phyloP scores from a whole-genome alignment of 306 rosid species.

The Medicago arabica region DNA sequence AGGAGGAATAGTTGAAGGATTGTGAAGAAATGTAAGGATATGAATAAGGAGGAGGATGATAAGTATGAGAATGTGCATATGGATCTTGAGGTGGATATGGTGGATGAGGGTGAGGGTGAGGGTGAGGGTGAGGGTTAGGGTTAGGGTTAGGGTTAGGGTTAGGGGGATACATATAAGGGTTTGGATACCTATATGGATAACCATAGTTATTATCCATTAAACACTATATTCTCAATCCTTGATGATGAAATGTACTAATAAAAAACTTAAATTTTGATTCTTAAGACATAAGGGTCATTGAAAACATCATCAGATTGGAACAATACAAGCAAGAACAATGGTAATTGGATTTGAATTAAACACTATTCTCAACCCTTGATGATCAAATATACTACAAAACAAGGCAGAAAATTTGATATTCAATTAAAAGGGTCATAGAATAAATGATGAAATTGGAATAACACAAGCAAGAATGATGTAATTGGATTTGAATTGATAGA shows the following conservation, averaged over 20 bases:
- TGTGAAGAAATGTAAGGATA: conserved; percentile 46
- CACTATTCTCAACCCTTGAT: neutral
- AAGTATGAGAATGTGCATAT: conserved; percentile 14
- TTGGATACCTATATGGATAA: conserved; percentile 48
- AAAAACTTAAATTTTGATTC: neutral
- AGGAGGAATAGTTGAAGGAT: conserved; percentile 52
- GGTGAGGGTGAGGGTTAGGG: too few relatives aligned
- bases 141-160: conserved; percentile 44
- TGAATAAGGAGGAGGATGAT: conserved; percentile 41
- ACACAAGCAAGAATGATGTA: too few relatives aligned
- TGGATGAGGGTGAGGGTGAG: conserved; percentile 41
- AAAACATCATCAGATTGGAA: conserved; percentile 23
- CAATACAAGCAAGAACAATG: neutral
- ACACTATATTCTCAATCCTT: conserved; percentile 28
- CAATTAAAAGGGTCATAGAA: neutral
- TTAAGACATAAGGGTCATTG: conserved; percentile 13
- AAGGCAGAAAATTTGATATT: too few relatives aligned
- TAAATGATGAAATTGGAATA: too few relatives aligned
- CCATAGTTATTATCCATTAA: conserved; percentile 55
- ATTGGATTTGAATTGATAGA: too few relatives aligned
- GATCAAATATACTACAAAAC: neutral
- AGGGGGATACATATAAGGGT: conserved; percentile 46
- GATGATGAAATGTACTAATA: neutral
- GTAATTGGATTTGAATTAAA: conserved; percentile 24
- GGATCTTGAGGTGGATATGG: conserved; percentile 60